These are phyloP conservation scores for Trichosanthes cucumerina DNA, from an alignment of 306 rosid genomes.

Conservation along the genomic window DNA sequence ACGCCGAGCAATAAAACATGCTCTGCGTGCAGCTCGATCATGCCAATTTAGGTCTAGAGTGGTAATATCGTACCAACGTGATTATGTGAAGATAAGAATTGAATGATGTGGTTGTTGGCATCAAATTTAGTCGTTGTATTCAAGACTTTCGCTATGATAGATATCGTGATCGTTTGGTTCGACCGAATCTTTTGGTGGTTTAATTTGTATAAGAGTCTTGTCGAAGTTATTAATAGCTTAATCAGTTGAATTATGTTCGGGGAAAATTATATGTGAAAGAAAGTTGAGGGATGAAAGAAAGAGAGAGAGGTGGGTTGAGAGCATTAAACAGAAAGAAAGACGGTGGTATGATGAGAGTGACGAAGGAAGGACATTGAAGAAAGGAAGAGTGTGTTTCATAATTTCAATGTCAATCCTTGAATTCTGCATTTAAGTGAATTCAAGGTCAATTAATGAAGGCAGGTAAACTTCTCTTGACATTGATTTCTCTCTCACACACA, in stretches of 20 bases:
- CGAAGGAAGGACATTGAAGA: slow-evolving; percentile 1
- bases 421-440: slow-evolving; percentile 82
- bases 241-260: neutral
- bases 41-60: neutral
- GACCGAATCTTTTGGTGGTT: too few species aligned
- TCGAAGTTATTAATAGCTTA: too few species aligned
- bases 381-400: slow-evolving; percentile 12
- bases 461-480: slow-evolving; percentile 53
- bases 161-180: neutral
- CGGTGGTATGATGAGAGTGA: neutral
- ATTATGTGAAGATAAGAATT: neutral
- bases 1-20: neutral
- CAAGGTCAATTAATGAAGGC: slow-evolving; percentile 60
- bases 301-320: neutral
- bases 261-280: neutral
- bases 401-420: slow-evolving; percentile 40
- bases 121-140: neutral
- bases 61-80: neutral
- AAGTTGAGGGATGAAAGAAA: neutral
- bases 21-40: neutral
- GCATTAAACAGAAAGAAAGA: neutral
- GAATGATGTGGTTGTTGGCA: neutral
- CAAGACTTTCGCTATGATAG: neutral
- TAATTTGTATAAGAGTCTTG: too few species aligned
- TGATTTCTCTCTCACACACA: slow-evolving; percentile 16